Evolutionary conservation across 2,329 filamentous ascomycete species (phyloP).

Genomic region (Cladophialophora carrionii): DNA sequence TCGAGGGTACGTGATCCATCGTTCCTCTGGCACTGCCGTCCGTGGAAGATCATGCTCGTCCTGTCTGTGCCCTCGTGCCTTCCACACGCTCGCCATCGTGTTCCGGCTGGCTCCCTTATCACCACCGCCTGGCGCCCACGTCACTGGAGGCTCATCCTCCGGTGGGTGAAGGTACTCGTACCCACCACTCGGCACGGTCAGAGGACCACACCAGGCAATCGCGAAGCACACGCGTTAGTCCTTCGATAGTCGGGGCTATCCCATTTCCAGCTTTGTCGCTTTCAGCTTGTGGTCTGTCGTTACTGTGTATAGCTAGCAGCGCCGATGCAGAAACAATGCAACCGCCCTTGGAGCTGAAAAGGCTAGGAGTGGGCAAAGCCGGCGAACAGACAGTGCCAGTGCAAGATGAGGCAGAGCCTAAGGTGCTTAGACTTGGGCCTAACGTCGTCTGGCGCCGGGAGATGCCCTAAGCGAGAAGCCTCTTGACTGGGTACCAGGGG

Average conservation of each 20-base stretch:
- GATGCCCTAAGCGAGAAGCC: conserved; percentile 38
- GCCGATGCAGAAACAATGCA: conserved; percentile 27
- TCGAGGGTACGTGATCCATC: conserved; percentile 10
- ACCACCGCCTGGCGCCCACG: conserved; percentile 1
- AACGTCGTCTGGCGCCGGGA: conserved; percentile 37
- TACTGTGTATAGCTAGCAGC: conserved; percentile 30
- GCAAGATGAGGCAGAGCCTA: conserved; percentile 20
- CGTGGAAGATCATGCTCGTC: not conserved
- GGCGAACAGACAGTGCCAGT: conserved; percentile 6
- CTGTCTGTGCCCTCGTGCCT: not conserved
- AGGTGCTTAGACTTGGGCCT: conserved; percentile 30
- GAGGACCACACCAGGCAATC: not conserved
- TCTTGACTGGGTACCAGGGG: conserved; percentile 31
- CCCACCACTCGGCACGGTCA: not conserved
- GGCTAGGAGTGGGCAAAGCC: conserved; percentile 25
- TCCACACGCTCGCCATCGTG: not conserved
- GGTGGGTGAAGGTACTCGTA: not conserved
- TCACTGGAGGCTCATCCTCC: conserved; percentile 4
- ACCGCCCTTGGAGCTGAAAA: conserved; percentile 23
- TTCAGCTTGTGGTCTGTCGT: conserved; percentile 21
- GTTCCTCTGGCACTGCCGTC: not conserved
- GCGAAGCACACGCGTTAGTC: not conserved
- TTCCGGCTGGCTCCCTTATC: conserved; percentile 3
- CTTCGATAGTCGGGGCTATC: conserved; percentile 2
- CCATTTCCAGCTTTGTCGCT: conserved; percentile 5